These are phyloP conservation scores for Hypoxylon sp. DNA, from an alignment of 2,329 filamentous ascomycete species.

Conservation along the genomic window DNA sequence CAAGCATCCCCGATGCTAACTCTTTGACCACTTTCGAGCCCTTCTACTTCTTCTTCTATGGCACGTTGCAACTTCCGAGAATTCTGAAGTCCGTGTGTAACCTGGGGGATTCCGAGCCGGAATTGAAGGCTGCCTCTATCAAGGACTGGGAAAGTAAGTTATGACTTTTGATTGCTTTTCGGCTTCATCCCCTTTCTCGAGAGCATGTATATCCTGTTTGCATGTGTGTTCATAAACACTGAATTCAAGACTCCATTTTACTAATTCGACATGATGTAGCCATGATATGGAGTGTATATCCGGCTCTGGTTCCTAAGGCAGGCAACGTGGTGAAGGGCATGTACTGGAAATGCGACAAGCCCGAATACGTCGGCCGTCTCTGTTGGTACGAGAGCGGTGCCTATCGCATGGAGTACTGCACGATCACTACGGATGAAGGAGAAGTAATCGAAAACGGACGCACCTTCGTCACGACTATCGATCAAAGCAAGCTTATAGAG, in stretches of 20 bases:
- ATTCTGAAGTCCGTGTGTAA: conserved; percentile 24
- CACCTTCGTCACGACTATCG: conserved; percentile 37
- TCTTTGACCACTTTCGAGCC: conserved; percentile 42
- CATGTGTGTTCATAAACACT: background rate
- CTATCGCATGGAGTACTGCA: conserved; percentile 44
- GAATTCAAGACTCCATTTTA: background rate
- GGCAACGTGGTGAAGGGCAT: conserved; percentile 36
- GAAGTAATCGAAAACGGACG: conserved; percentile 42
- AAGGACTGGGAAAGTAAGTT: conserved; percentile 43
- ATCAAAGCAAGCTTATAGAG: conserved; percentile 17
- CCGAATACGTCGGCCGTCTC: conserved; percentile 33
- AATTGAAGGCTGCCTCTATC: conserved; percentile 33
- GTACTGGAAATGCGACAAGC: conserved; percentile 46
- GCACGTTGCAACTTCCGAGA: conserved; percentile 42
- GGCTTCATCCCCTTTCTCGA: background rate
- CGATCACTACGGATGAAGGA: conserved; percentile 35
- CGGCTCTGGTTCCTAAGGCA: conserved; percentile 42
- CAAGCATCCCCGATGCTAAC: background rate
- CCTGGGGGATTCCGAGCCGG: background rate
- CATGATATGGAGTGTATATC: conserved; percentile 44
- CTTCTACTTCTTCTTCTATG: conserved; percentile 53
- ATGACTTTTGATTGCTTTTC: background rate
- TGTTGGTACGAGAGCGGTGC: conserved; percentile 38
- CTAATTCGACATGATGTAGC: conserved; percentile 19
- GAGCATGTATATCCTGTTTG: background rate